phyloP scores from a whole-genome alignment of 805 yeast species.

The Torulaspora franciscae region DNA sequence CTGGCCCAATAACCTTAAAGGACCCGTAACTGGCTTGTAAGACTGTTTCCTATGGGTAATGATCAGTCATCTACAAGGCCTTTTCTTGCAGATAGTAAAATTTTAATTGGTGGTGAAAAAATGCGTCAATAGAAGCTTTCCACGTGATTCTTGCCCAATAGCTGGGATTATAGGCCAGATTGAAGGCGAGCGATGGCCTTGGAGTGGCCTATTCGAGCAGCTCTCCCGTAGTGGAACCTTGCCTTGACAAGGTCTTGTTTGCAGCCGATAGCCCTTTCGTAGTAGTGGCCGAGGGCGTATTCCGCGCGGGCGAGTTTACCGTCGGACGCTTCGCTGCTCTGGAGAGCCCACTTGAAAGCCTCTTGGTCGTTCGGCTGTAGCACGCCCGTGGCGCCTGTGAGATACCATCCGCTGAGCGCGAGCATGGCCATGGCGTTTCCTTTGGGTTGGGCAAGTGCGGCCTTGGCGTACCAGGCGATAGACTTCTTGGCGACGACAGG shows the following conservation, averaged over 20 bases:
- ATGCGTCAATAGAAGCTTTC: background rate
- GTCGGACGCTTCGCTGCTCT: slow-evolving; percentile 47
- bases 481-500: slow-evolving; percentile 52
- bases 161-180: background rate
- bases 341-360: slow-evolving; percentile 62
- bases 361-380: slow-evolving; percentile 54
- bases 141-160: slow-evolving; percentile 9
- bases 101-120: background rate
- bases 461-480: slow-evolving; percentile 68
- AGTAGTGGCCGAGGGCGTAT: slow-evolving; percentile 63
- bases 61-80: slow-evolving; percentile 1
- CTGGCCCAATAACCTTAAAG: background rate
- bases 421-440: slow-evolving; percentile 66
- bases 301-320: slow-evolving; percentile 58
- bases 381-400: slow-evolving; percentile 59
- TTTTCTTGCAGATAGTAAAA: background rate
- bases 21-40: background rate
- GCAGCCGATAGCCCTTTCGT: slow-evolving; percentile 62
- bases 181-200: slow-evolving; percentile 40
- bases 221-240: slow-evolving; percentile 47
- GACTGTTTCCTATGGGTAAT: background rate
- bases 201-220: slow-evolving; percentile 58
- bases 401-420: slow-evolving; percentile 72
- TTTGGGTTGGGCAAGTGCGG: slow-evolving; percentile 44
- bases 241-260: slow-evolving; percentile 42